Base-by-base conservation (phyloP, 1,284 basidiomycete genomes). In the Malassezia vespertilionis region DNA sequence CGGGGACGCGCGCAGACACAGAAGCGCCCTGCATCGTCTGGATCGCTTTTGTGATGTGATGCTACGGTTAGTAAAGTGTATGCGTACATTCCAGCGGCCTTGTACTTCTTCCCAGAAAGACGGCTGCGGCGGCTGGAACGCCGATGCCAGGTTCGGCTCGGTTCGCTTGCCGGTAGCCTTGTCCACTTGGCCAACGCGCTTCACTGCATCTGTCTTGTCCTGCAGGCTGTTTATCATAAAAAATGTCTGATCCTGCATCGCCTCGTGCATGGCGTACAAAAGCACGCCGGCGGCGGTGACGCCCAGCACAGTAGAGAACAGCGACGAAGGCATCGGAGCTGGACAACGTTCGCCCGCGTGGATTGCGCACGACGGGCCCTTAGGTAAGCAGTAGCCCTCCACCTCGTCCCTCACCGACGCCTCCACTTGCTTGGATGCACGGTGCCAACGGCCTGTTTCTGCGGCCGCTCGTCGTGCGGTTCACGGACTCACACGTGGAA, bases 81-180 rank as follows among this genome's bases (percentile, higher is more conserved):
- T 24, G 44, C 47, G 21, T 40, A 50, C 47, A 26, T 45, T 51
- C 48, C 48, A 51, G 17, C 48, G 48, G 14, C 34, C 36, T 18
- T 45, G 17, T 18, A 51, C 33, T 23, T 51, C 48, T 15, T 51
- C 48, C 48, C 48, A 51, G 33, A 32, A 45, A n/a, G 48, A 20
- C 17, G 48, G 48, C n/a, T 22, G 24, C 27, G 23, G n/a, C 2
- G 48, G 48, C n/a, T 36, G 36, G 31, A 40, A 51, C 9, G 39
- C 18, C 9, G 48, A 51, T 7, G 21, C 9, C 3, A 24, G 28
- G 20, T 30, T 18, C 17, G 18, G 20, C 12, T 7, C 10, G 23
- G 14, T 15, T 10, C 42, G 48, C 40, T 35, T 23, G 6, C 42
- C 42, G 6, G 11, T 51, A 12, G 17, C 20, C 22, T 27, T 36